These are phyloP conservation scores for Linaria vulgaris DNA, from an alignment of 257 asterid genomes.

Conservation along the genomic window DNA sequence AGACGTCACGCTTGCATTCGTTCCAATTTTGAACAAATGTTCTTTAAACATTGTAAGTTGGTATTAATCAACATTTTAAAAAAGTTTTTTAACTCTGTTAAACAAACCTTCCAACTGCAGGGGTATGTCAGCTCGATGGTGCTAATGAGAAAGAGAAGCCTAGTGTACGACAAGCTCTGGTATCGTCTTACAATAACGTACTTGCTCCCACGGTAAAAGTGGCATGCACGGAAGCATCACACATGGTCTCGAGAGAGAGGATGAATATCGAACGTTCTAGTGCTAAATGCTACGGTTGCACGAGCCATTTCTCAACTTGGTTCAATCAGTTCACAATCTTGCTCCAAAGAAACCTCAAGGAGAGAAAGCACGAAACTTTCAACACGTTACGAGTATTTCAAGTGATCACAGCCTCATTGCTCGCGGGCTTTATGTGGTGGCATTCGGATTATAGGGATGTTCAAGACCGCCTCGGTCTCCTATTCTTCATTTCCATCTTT, in stretches of 20 bases:
- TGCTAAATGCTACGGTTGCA: constrained; percentile 27
- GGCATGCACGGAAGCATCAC: constrained; percentile 51
- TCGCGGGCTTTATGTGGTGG: constrained; percentile 97
- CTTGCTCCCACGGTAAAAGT: constrained; percentile 66
- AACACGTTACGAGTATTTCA: constrained; percentile 64
- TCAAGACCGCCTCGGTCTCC: constrained; percentile 83
- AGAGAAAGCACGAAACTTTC: constrained; percentile 70
- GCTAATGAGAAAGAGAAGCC: constrained; percentile 62
- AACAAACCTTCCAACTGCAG: constrained; percentile 38
- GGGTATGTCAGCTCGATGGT: constrained; percentile 72
- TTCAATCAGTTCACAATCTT: constrained; percentile 66
- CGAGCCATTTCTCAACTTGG: constrained; percentile 45
- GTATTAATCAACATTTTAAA: too few relatives aligned
- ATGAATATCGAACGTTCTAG: constrained; percentile 6
- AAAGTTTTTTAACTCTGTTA: too few relatives aligned
- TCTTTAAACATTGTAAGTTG: too few relatives aligned
- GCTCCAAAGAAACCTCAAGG: constrained; percentile 69
- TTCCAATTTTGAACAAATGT: too few relatives aligned
- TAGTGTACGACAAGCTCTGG: constrained; percentile 63
- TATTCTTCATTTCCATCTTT: constrained; percentile 82
- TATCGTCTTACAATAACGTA: constrained; percentile 60
- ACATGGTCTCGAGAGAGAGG: constrained; percentile 29
- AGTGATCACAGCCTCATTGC: constrained; percentile 62
- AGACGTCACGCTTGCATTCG: too few relatives aligned
- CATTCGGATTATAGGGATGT: constrained; percentile 62